These are phyloP conservation scores for Jamesozyma gamospora DNA, from an alignment of 805 yeast species.

Conservation along the genomic window DNA sequence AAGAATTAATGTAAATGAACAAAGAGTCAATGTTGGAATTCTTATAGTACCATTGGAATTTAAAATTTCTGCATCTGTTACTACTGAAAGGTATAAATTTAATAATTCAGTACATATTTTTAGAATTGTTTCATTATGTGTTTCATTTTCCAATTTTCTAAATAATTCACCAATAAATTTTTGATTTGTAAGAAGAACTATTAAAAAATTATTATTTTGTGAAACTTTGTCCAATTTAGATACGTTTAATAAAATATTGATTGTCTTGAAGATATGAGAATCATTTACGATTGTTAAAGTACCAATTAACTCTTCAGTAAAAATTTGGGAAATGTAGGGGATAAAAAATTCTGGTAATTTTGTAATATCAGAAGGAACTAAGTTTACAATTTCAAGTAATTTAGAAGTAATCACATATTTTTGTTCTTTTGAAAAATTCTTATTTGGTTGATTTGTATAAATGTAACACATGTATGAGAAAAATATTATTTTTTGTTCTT, in stretches of 20 bases:
- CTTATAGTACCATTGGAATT: slow-evolving; percentile 4
- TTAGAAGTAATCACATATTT: background rate
- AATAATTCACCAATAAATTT: background rate
- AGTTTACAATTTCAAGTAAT: background rate
- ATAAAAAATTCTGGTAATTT: background rate
- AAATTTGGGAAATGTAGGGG: background rate
- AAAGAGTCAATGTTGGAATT: slow-evolving; percentile 12
- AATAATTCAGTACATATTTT: slow-evolving; percentile 13
- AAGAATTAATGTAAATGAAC: slow-evolving; percentile 11
- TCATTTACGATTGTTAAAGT: background rate
- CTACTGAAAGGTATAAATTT: slow-evolving; percentile 17
- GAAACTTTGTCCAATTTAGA: background rate
- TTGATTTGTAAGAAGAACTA: slow-evolving; percentile 1
- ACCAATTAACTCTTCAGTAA: background rate
- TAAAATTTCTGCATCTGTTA: slow-evolving; percentile 24
- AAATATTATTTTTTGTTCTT: background rate
- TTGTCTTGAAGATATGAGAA: background rate
- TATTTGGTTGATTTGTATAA: background rate
- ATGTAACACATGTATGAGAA: background rate
- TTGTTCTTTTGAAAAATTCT: background rate
- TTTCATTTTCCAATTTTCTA: background rate
- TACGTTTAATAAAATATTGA: background rate
- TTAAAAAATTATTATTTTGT: slow-evolving; percentile 3
- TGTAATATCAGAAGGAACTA: background rate
- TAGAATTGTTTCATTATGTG: background rate